Conservation (phyloP, 345 rosid genomes). For the Gossypium longicalyx region DNA sequence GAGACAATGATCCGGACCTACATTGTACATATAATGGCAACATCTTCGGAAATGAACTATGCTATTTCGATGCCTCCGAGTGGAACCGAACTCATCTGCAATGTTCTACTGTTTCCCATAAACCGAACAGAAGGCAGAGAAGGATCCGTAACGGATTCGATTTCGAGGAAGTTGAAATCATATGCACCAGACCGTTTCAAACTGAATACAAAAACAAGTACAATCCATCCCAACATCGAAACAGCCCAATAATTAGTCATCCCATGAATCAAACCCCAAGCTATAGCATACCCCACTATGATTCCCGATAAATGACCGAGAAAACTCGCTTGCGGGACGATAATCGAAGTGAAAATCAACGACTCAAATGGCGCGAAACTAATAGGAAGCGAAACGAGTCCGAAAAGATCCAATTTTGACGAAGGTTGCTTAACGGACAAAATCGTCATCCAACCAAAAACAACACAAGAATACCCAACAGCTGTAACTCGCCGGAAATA, state of each 20-base stretch:
- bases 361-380: slow-evolving; percentile 97
- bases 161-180: slow-evolving; percentile 75
- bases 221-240: slow-evolving; percentile 81
- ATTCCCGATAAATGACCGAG: slow-evolving; percentile 94
- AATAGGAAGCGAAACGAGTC: slow-evolving; percentile 87
- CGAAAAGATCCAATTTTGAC: slow-evolving; percentile 83
- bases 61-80: slow-evolving; percentile 61
- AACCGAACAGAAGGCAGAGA: slow-evolving; percentile 82
- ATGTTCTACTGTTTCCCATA: slow-evolving; percentile 64
- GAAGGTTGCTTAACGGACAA: slow-evolving; percentile 94
- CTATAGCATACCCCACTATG: slow-evolving; percentile 83
- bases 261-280: slow-evolving; percentile 92
- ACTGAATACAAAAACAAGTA: slow-evolving; percentile 67
- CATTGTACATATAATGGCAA: neutral
- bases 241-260: slow-evolving; percentile 95
- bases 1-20: neutral
- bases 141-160: slow-evolving; percentile 81
- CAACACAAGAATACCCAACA: slow-evolving; percentile 98
- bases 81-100: slow-evolving; percentile 72
- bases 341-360: slow-evolving; percentile 85
- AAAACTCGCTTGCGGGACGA: slow-evolving; percentile 98
- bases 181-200: slow-evolving; percentile 86
- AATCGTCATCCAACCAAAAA: slow-evolving; percentile 98
- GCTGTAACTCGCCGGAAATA: slow-evolving; percentile 90
- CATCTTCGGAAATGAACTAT: slow-evolving; percentile 19